Conservation (phyloP, 2,329 filamentous ascomycete genomes). For the Teratosphaeria epicoccoides region DNA sequence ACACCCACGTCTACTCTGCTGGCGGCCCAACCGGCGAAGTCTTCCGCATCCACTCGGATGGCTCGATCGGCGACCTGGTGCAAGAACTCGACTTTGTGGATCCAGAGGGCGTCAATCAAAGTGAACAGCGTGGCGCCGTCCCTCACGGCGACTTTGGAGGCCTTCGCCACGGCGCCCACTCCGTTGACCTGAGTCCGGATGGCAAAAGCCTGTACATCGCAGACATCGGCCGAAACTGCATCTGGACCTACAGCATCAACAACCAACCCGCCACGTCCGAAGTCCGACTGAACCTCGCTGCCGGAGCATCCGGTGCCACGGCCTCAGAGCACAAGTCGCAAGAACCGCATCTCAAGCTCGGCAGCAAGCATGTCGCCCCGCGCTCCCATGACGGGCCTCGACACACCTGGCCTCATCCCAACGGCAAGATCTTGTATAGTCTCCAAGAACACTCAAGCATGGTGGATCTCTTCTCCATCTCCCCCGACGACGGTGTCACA, state of each 20-base stretch:
- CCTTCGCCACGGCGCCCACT: constrained; percentile 25
- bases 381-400: constrained; percentile 24
- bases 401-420: constrained; percentile 27
- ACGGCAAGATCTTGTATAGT: constrained; percentile 23
- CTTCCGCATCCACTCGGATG: constrained; percentile 20
- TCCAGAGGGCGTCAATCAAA: constrained; percentile 17
- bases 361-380: constrained; percentile 21
- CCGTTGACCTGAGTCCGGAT: constrained; percentile 23
- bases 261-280: not conserved
- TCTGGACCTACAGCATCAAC: constrained; percentile 24
- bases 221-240: constrained; percentile 27
- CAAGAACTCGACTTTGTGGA: constrained; percentile 25
- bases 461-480: constrained; percentile 24
- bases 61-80: constrained; percentile 21
- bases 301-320: not conserved
- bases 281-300: not conserved
- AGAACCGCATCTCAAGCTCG: constrained; percentile 15
- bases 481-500: constrained; percentile 19
- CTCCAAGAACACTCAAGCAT: constrained; percentile 29
- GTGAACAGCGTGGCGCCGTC: constrained; percentile 17
- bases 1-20: constrained; percentile 23
- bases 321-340: not conserved
- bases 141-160: constrained; percentile 27
- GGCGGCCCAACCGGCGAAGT: constrained; percentile 27
- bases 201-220: constrained; percentile 22